Evolutionary conservation across 441 rosid genomes (phyloP), one percentile per base, ranked within the genome.

Genomic region (Erodium moschatum): DNA sequence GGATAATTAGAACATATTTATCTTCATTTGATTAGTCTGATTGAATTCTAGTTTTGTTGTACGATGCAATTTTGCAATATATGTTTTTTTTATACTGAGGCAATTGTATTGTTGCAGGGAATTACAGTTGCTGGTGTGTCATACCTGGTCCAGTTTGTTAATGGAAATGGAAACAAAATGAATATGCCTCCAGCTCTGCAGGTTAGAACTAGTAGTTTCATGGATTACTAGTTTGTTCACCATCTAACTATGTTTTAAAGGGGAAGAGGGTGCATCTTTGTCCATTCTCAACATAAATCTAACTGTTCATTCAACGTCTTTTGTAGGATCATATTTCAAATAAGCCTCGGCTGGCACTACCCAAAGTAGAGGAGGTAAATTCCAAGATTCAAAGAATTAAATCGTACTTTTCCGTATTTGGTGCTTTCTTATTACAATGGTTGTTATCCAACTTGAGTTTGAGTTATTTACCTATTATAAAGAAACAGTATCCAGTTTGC

Each of bases 91-190:
- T 69, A 38, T 67, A 68, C 73, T 76, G 31, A 67, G 56, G 4
- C 38, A 19, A 9, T 66, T 68, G 56, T 67, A n/a, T 80, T 74
- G 24, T 76, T 66, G 70, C 86, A 94, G 97, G 90, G 90, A 82
- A 67, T 87, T 74, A 84, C 97, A 4, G 90, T 84, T 81, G 75
- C 80, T 75, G 96, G 97, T 64, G 80, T 94, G 70, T 67, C 76
- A 70, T 85, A 84, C 82, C 81, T 94, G 67, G 85, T 96, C 72
- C 80, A 75, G 74, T 77, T 85, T 76, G 85, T 84, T 72, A 83
- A 83, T 11, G 94, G 96, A 54, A 83, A 82, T 11, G 94, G 96
- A 54, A 82, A 81, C 70, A 82, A 74, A 71, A 69, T 65, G 63
- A 74, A 80, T 68, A 74, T 85, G 81, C 88, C 92, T 1, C 85